Conservation (phyloP, 2,329 filamentous ascomycete genomes). For the Cordyceps cateniannulata region DNA sequence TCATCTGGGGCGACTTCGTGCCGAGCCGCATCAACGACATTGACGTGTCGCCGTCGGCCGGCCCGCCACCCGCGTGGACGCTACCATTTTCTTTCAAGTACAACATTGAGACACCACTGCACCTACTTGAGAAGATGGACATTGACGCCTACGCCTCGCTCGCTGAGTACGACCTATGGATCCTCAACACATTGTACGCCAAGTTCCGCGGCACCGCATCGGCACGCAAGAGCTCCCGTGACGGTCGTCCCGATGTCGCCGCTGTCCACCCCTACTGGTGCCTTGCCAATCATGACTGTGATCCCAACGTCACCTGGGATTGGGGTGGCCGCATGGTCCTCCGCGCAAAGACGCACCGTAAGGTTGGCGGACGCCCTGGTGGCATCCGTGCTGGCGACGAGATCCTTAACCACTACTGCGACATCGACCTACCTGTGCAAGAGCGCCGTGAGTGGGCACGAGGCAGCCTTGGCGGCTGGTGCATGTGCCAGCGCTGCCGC, state of each 20-base stretch:
- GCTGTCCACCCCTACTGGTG: conserved; percentile 96
- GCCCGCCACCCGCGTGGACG: conserved; percentile 56
- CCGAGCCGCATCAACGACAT: conserved; percentile 46
- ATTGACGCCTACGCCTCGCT: conserved; percentile 63
- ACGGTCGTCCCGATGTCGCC: conserved; percentile 81
- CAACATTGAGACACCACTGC: conserved; percentile 68
- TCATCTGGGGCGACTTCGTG: conserved; percentile 64
- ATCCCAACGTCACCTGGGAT: conserved; percentile 92
- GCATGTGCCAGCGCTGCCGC: conserved; percentile 77
- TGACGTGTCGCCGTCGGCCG: conserved; percentile 45
- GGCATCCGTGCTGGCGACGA: conserved; percentile 76
- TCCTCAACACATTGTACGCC: conserved; percentile 84
- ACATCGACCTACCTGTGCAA: conserved; percentile 69
- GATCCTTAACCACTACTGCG: conserved; percentile 91
- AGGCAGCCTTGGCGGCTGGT: conserved; percentile 82
- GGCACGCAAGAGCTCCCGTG: conserved; percentile 67
- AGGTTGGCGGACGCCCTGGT: conserved; percentile 42
- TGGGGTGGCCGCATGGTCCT: conserved; percentile 78
- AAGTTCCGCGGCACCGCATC: conserved; percentile 94
- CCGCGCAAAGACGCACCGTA: conserved; percentile 51
- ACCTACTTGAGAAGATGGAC: conserved; percentile 79
- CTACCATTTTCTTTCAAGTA: conserved; percentile 72
- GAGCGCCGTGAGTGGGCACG: conserved; percentile 82
- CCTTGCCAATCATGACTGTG: conserved; percentile 90
- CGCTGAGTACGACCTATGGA: conserved; percentile 63